Evolutionary conservation across 441 rosid genomes (phyloP).

Genomic region (Croton setiger): DNA sequence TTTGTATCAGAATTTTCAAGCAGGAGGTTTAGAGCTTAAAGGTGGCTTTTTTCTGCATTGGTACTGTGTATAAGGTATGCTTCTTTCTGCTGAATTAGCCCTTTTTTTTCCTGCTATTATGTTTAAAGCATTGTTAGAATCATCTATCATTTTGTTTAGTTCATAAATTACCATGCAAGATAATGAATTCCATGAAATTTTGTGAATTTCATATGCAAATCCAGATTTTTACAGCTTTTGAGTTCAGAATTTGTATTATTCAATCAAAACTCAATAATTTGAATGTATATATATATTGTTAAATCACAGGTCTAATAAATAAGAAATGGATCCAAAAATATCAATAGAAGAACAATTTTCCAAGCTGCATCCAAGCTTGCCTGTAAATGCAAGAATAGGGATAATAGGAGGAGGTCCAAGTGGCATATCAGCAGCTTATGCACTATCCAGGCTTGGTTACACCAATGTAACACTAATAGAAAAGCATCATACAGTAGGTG

Average conservation of each 20-base stretch:
- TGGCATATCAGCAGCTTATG: slow-evolving; percentile 65
- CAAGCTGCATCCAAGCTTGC: slow-evolving; percentile 63
- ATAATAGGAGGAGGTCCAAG: slow-evolving; percentile 73
- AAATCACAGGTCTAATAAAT: slow-evolving; percentile 12
- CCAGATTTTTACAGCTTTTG: background rate
- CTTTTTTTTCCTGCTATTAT: background rate
- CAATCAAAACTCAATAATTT: background rate
- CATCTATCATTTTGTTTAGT: no score
- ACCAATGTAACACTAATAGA: slow-evolving; percentile 51
- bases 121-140: no score
- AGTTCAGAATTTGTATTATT: slow-evolving; percentile 4
- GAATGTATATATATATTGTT: slow-evolving; percentile 7
- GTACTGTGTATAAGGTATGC: background rate
- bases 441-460: slow-evolving; percentile 56
- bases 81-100: background rate
- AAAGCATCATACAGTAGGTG: slow-evolving; percentile 60
- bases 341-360: slow-evolving; percentile 54
- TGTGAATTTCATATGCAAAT: background rate
- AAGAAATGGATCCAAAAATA: slow-evolving; percentile 39
- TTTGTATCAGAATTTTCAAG: background rate
- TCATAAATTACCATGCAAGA: no score
- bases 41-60: background rate
- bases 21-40: background rate
- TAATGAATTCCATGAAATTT: background rate
- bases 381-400: slow-evolving; percentile 50